Evolutionary conservation across 2,329 filamentous ascomycete genomes (phyloP), one percentile per base, ranked within the genome.

Genomic region (Fusarium marasasianum): DNA sequence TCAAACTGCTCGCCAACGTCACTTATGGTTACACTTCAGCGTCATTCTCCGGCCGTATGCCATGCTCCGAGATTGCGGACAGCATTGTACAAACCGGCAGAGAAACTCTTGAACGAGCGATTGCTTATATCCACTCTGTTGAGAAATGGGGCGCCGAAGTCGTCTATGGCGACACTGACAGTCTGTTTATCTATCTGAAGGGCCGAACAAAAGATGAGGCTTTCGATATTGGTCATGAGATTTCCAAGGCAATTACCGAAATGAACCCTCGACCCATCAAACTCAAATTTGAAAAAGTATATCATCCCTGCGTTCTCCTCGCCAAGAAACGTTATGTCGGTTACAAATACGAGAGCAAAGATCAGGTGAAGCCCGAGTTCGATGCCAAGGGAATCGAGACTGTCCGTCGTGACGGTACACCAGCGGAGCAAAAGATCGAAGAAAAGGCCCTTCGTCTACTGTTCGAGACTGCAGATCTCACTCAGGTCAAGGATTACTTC

Each of bases 321-420:
- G 95, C 97, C 24, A 99, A 99, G 85, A 99, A 99, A 81, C 93
- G 96, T 63, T 99, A 99, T 77, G 97, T 98, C 8, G 97, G 97
- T 11, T 98, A 98, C 87, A 98, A 98, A 81, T 99, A 97, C 83
- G 96, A 99, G 80, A 90, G 87, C 74, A 89, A 89, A 43, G 86
- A 88, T 22, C 96, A 99, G 80, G 85, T 81, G 14, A 90, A 91
- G 74, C 96, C 96, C 1, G 93, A 97, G 3, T 98, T 98, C 75
- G 97, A 99, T 80, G 97, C 96, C 65, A 99, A 99, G 82, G 96
- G 97, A 37, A 99, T 98, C 73, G 97, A 99, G 85, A 99, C 97
- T 0, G 96, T 99, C 13, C 91, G 97, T 4, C 90, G 96, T 55
- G 96, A 99, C 80, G 96, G 96, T 44, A 98, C 95, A 1, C 95